Evolutionary conservation across 345 rosid species (phyloP).

Genomic region (Eucalyptus sp.): DNA sequence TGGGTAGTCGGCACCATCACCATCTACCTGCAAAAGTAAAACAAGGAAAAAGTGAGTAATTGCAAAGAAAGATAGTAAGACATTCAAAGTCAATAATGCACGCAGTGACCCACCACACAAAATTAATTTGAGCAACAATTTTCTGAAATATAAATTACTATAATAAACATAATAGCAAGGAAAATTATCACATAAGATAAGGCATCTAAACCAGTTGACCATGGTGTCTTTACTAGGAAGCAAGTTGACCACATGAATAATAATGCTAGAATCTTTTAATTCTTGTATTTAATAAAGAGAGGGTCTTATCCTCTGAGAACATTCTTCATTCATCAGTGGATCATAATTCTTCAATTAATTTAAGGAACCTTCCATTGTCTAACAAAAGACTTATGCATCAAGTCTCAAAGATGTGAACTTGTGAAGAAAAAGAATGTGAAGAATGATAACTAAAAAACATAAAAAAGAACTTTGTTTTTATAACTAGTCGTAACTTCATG

Average conservation of each 20-base stretch:
- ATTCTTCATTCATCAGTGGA: neutral
- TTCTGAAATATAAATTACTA: neutral
- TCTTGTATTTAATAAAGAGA: neutral
- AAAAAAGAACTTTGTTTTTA: neutral
- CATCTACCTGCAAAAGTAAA: constrained; percentile 30
- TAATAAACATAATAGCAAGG: neutral
- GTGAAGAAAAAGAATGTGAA: neutral
- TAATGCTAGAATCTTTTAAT: neutral
- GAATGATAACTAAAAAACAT: neutral
- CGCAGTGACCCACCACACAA: neutral
- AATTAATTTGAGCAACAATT: neutral
- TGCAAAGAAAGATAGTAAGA: neutral
- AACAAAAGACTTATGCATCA: neutral
- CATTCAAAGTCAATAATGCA: neutral
- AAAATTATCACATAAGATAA: neutral
- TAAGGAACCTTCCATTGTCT: neutral
- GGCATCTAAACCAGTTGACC: neutral
- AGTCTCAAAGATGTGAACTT: neutral
- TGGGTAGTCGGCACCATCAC: neutral
- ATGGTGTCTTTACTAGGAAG: neutral
- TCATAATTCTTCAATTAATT: neutral
- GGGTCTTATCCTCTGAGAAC: neutral
- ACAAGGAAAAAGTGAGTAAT: neutral
- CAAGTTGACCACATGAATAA: neutral
- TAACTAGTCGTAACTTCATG: neutral